A percentile compares a stretch with the other conserved stretches of the same genome.
These are phyloP conservation scores for peach (Prunus persica) DNA, from an alignment of 306 rosid genomes.

Conservation along the genomic window Prunus_persica_NCBIv2 NC_034010.1:22645501-22646000, in stretches of 20 bases:
- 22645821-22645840: not conserved
- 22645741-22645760: not conserved
- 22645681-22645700: conserved; percentile 59
- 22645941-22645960: not conserved
- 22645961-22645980: too few relatives aligned
- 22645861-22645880: too few relatives aligned
- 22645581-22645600: not conserved
- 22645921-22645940: not conserved
- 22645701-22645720: conserved; percentile 54
- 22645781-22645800: not conserved
- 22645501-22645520: not conserved
- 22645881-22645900: not conserved
- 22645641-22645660: conserved; percentile 45
- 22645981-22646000: too few relatives aligned
- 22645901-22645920: not conserved
- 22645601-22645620: not conserved
- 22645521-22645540: not conserved
- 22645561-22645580: not conserved
- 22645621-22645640: conserved; percentile 30
- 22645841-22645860: too few relatives aligned
- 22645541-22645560: conserved; percentile 5
- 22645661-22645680: conserved; percentile 65
- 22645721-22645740: conserved; percentile 40
- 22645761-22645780: not conserved
- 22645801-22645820: not conserved